phyloP scores from a whole-genome alignment of 2,329 filamentous ascomycete genomes.

The Fusarium staphyleae region DNA sequence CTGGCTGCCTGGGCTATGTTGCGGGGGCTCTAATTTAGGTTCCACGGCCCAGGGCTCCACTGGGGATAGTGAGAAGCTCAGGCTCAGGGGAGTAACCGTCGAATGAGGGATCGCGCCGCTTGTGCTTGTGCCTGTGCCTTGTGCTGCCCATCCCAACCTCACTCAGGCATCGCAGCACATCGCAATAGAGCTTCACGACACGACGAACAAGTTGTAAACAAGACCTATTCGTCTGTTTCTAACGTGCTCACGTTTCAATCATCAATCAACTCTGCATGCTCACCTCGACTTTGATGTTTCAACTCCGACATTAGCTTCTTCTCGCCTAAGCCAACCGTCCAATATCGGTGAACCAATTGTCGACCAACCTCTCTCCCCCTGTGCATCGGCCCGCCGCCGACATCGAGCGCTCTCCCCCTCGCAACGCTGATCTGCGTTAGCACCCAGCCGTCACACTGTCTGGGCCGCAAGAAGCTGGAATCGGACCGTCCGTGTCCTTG shows the following conservation, averaged over 20 bases:
- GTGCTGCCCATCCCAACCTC: conserved; percentile 31
- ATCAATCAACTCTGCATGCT: conserved; percentile 6
- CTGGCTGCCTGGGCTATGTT: conserved; percentile 25
- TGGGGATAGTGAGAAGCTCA: conserved; percentile 26
- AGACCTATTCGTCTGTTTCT: conserved; percentile 7
- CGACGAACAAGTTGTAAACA: conserved; percentile 17
- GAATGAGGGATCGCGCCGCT: conserved; percentile 36
- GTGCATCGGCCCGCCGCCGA: conserved; percentile 15
- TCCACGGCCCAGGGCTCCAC: conserved; percentile 26
- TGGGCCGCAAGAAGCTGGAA: conserved; percentile 44
- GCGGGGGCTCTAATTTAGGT: conserved; percentile 41
- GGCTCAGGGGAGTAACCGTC: conserved; percentile 39
- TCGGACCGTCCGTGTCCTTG: conserved; percentile 48
- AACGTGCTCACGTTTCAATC: background rate
- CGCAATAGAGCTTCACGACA: conserved; percentile 26
- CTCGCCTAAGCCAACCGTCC: conserved; percentile 16
- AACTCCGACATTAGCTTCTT: conserved; percentile 24
- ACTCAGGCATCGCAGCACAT: conserved; percentile 35
- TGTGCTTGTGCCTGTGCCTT: conserved; percentile 12
- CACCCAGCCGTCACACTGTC: conserved; percentile 50
- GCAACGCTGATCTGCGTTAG: conserved; percentile 16
- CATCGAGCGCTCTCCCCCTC: conserved; percentile 11
- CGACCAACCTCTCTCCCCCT: conserved; percentile 18
- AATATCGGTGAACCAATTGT: conserved; percentile 27
- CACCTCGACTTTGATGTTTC: conserved; percentile 23